Base-by-base conservation (phyloP, 2,329 filamentous ascomycete species). In the Hypomyces perniciosus region DNA sequence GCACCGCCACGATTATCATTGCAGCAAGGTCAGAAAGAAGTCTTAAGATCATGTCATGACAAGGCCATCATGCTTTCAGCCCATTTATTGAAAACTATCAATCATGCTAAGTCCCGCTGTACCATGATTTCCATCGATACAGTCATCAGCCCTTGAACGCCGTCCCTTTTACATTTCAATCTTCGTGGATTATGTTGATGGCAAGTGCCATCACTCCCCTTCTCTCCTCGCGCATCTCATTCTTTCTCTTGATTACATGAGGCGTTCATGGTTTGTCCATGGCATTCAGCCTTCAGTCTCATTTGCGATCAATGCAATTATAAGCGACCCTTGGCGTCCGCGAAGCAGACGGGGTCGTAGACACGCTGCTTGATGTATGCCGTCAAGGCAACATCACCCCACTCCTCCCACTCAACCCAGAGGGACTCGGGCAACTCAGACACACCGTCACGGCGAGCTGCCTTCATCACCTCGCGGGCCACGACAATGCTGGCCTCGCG, bases 401-500 rank as follows among this genome's bases (percentile, higher is more conserved):
- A 84, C 68, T 85, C 82, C 68, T 85, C 81, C 80, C 85, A 90
- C 66, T 85, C 81, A 54, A 83, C 70, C 77, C 88, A 86, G 65
- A 86, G 78, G 56, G 78, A 77, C 56, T 91, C 86, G 46, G 77
- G 75, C 50, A 90, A 72, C 54, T 72, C 71, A 62, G 85, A 85
- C 46, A 96, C 87, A 54, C 87, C 86, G 61, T 89, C 89, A 56
- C 85, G 77, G 62, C 95, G 87, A 5, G 92, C 91, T 26, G 89
- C 85, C 68, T 93, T 91, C 78, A 97, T 96, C 59, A 96, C 91
- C 71, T 92, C 90, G 45, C 90, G 84, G 31, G 91, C 89, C 30
- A 97, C 91, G 44, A 88, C 70, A 53, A 96, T 78, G 65, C 85
- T 92, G 53, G 95, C 91, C 31, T 96, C 90, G 41, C 93, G 84